Evolutionary conservation across 2,329 filamentous ascomycete species (phyloP).

Genomic region (Diaporthe ilicicola): DNA sequence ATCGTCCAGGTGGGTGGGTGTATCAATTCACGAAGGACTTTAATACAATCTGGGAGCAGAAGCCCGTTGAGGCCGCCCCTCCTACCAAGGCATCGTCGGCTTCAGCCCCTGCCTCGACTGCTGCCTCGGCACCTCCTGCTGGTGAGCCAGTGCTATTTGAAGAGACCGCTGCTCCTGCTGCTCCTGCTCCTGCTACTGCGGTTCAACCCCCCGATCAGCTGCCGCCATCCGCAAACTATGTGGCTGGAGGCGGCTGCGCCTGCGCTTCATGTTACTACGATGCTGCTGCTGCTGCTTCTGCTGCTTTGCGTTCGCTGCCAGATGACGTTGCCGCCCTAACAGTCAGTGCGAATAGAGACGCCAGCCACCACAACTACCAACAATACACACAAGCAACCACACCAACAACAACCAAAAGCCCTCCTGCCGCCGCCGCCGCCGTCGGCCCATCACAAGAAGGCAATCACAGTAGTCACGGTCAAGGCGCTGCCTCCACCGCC

Average conservation of each 20-base stretch:
- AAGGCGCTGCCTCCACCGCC: slow-evolving; percentile 16
- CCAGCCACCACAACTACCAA: background rate
- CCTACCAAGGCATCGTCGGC: background rate
- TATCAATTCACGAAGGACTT: slow-evolving; percentile 31
- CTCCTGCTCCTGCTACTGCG: background rate
- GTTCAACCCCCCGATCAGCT: background rate
- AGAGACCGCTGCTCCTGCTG: slow-evolving; percentile 10
- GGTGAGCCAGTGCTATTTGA: slow-evolving; percentile 26
- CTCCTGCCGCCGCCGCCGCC: background rate
- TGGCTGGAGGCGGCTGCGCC: background rate
- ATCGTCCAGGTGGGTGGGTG: slow-evolving; percentile 24
- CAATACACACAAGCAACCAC: slow-evolving; percentile 7
- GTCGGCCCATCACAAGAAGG: slow-evolving; percentile 1
- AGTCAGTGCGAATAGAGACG: slow-evolving; percentile 23
- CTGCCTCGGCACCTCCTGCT: slow-evolving; percentile 14
- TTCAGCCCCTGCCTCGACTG: background rate
- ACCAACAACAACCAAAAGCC: background rate
- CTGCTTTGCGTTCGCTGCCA: background rate
- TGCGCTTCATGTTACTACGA: background rate
- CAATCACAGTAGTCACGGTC: background rate
- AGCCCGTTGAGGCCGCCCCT: background rate
- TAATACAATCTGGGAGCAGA: slow-evolving; percentile 28
- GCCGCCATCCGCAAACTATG: background rate
- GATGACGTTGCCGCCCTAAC: slow-evolving; percentile 21
- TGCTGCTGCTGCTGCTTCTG: background rate